A percentile compares a stretch with the other conserved stretches of the same genome.
Conservation (phyloP, 495 filamentous ascomycete genomes). For the Penicillium lividum region DNA sequence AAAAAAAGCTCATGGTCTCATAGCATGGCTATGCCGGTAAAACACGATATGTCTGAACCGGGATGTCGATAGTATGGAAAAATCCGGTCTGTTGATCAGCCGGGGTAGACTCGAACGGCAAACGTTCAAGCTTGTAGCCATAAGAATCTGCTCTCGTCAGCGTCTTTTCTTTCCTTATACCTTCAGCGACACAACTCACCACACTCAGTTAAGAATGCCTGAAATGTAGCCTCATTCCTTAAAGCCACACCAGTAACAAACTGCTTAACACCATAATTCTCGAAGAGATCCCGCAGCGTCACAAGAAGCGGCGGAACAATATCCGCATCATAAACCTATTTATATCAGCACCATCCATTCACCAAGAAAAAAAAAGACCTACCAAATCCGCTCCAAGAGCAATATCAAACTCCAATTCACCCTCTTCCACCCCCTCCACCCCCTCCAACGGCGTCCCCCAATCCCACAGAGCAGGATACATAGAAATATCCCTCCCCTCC, state of each 20-base stretch:
- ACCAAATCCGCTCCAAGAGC: conserved; percentile 55
- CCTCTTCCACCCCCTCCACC: conserved; percentile 13
- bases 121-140: conserved; percentile 40
- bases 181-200: conserved; percentile 41
- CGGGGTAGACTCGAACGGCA: conserved; percentile 45
- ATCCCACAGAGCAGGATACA: conserved; percentile 45
- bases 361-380: conserved; percentile 2
- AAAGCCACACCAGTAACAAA: conserved; percentile 63
- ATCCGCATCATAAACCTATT: conserved; percentile 65
- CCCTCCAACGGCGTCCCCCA: conserved; percentile 36
- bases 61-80: conserved; percentile 55
- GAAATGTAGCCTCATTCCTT: conserved; percentile 64
- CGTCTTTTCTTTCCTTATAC: not conserved
- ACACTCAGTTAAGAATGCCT: conserved; percentile 56
- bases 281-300: conserved; percentile 57
- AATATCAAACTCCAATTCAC: conserved; percentile 40
- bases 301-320: conserved; percentile 57
- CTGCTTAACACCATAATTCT: conserved; percentile 43
- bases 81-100: conserved; percentile 55
- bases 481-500: conserved; percentile 12
- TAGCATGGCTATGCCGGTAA: conserved; percentile 7
- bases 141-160: conserved; percentile 27
- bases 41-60: conserved; percentile 49
- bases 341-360: not conserved
- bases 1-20: not conserved